Percentiles rank a stretch among this genome's conserved stretches.
Conservation (phyloP, 306 rosid species). For the Cicer arietinum region DNA sequence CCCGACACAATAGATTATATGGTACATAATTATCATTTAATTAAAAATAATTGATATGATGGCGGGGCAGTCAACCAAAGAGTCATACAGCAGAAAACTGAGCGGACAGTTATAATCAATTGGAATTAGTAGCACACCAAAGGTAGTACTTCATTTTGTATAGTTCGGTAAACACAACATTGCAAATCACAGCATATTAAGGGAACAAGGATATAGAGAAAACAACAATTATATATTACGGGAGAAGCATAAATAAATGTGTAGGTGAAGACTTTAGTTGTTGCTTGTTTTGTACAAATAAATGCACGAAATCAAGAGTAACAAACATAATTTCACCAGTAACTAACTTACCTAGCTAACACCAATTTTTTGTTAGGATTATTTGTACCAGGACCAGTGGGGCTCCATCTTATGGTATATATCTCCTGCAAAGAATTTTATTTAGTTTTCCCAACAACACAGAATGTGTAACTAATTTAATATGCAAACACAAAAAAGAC, state of each 20-base stretch:
- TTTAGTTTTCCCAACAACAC: constrained; percentile 18
- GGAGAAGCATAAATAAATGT: constrained; percentile 7
- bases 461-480: constrained; percentile 21
- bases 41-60: not conserved
- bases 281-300: not conserved
- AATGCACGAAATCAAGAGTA: not conserved
- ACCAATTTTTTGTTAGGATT: constrained; percentile 80
- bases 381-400: constrained; percentile 86
- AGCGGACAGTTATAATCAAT: constrained; percentile 32
- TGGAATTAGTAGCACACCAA: constrained; percentile 8
- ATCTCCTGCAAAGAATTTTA: constrained; percentile 71
- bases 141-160: constrained; percentile 19
- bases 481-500: constrained; percentile 28
- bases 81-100: not conserved
- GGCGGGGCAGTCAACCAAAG: constrained; percentile 9
- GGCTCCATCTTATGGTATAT: constrained; percentile 98
- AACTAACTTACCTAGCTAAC: constrained; percentile 78
- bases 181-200: constrained; percentile 10
- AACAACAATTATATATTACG: constrained; percentile 1
- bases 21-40: constrained; percentile 13
- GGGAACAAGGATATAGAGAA: not conserved
- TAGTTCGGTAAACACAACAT: constrained; percentile 12
- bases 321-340: constrained; percentile 16
- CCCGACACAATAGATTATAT: not conserved
- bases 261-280: not conserved